phyloP scores from a whole-genome alignment of 257 asterid species.

The Solanum corneliomulleri region DNA sequence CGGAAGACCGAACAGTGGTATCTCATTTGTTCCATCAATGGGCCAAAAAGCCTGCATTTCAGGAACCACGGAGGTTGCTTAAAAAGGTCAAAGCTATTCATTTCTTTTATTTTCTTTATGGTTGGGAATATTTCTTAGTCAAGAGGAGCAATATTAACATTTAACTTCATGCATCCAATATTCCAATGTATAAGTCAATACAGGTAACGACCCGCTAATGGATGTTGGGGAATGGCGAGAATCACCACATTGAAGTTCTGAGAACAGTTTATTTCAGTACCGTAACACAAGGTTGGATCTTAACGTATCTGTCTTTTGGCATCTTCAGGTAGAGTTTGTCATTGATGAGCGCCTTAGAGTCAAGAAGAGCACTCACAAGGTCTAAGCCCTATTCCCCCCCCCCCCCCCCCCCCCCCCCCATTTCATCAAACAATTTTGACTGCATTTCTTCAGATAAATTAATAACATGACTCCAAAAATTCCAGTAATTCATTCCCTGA shows the following conservation, averaged over 20 bases:
- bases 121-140: background rate
- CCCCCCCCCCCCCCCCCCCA: background rate
- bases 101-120: background rate
- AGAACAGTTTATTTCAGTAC: background rate
- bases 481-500: background rate
- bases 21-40: conserved; percentile 89
- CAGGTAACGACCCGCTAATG: background rate
- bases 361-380: conserved; percentile 74
- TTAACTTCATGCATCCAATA: background rate
- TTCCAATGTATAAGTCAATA: background rate
- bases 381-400: conserved; percentile 3
- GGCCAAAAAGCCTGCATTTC: conserved; percentile 96
- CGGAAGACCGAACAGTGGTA: conserved; percentile 63
- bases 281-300: background rate
- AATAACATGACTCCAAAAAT: background rate
- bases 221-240: background rate
- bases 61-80: conserved; percentile 83
- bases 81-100: conserved; percentile 45
- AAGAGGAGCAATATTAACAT: background rate
- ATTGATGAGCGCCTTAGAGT: conserved; percentile 81
- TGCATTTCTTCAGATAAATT: background rate
- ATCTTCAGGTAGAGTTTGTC: conserved; percentile 60
- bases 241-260: background rate
- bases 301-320: conserved; percentile 6
- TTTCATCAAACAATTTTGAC: background rate